phyloP scores from a whole-genome alignment of 2,329 filamentous ascomycete species.

The Trichoderma aggressivum region DNA sequence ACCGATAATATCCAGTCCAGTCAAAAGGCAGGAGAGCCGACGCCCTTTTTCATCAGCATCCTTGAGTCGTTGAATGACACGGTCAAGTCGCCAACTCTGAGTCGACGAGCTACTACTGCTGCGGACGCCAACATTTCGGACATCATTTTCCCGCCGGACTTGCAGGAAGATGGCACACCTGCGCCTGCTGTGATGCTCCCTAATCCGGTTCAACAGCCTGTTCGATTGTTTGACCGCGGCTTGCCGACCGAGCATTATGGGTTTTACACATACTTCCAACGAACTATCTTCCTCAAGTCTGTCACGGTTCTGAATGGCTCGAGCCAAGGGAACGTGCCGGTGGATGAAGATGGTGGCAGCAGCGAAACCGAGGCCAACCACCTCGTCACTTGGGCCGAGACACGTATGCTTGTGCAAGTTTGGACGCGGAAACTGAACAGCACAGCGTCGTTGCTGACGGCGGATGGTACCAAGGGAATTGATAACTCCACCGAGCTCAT shows the following conservation, averaged over 20 bases:
- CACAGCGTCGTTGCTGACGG: constrained; percentile 38
- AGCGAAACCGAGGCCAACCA: constrained; percentile 51
- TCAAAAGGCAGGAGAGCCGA: constrained; percentile 77
- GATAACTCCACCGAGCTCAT: constrained; percentile 32
- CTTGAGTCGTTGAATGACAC: constrained; percentile 46
- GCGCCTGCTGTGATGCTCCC: constrained; percentile 71
- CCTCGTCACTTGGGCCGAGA: constrained; percentile 57
- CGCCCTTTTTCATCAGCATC: constrained; percentile 83
- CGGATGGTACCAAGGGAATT: constrained; percentile 30
- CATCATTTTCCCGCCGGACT: constrained; percentile 60
- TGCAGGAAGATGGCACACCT: constrained; percentile 67
- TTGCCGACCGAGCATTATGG: constrained; percentile 81
- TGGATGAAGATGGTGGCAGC: constrained; percentile 55
- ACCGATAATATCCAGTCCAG: constrained; percentile 68
- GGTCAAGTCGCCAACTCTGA: constrained; percentile 27
- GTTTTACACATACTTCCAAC: constrained; percentile 90
- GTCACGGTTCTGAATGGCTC: constrained; percentile 46
- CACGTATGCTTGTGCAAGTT: constrained; percentile 61
- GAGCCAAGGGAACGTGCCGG: constrained; percentile 39
- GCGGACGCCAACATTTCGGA: constrained; percentile 24
- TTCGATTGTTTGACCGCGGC: constrained; percentile 82
- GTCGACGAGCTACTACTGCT: neutral
- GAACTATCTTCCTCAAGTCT: constrained; percentile 76
- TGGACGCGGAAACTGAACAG: constrained; percentile 54
- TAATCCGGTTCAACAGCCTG: constrained; percentile 67